These are phyloP conservation scores for Vitis hybrid DNA, from an alignment of 177 flowering plant species.

Conservation along the genomic window DNA sequence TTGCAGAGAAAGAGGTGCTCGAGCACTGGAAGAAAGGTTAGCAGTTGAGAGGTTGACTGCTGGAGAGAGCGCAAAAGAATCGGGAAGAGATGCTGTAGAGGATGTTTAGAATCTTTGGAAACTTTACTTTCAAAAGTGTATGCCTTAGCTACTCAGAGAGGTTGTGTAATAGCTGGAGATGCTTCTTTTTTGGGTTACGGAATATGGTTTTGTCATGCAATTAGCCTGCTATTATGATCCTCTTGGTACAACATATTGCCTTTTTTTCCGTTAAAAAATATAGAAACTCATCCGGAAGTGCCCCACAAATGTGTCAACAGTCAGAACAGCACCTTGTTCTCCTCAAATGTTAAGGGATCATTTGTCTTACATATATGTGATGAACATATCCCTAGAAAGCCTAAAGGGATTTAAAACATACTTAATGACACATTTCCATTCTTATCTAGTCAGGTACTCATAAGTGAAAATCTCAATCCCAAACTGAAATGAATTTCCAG, in stretches of 20 bases:
- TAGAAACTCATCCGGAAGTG: background rate
- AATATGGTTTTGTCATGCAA: constrained; percentile 15
- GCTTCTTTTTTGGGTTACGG: constrained; percentile 5
- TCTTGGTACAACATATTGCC: background rate
- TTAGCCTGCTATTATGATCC: constrained; percentile 10
- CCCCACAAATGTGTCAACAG: no score
- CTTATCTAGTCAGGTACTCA: no score
- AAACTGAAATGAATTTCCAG: no score
- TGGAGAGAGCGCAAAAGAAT: constrained; percentile 43
- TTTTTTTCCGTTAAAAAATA: background rate
- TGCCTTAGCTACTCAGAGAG: background rate
- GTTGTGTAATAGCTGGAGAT: constrained; percentile 10
- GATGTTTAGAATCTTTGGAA: constrained; percentile 46
- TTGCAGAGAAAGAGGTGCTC: constrained; percentile 95
- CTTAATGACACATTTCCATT: no score
- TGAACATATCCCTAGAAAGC: no score
- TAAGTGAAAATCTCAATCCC: no score
- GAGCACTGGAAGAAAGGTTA: constrained; percentile 93
- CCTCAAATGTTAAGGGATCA: no score
- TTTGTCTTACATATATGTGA: no score
- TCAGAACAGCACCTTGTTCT: no score
- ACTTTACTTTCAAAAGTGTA: background rate
- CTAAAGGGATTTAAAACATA: no score
- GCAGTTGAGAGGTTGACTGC: constrained; percentile 66
- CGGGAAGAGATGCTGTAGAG: constrained; percentile 54